Evolutionary conservation across 2,329 filamentous ascomycete species (phyloP).

Genomic region (Fusarium denticulatum): DNA sequence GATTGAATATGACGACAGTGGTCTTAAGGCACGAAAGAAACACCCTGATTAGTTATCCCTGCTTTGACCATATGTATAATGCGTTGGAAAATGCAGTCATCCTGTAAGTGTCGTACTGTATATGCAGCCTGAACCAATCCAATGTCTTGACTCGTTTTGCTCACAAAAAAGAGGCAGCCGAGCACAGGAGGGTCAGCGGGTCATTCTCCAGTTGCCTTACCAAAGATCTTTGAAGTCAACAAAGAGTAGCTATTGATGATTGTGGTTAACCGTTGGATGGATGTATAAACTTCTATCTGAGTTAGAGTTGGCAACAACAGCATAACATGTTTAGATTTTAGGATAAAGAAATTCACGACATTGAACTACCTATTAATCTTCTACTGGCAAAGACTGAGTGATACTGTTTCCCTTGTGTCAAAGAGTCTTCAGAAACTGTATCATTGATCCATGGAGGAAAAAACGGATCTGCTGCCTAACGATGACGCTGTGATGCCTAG

Average conservation of each 20-base stretch:
- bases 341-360: not conserved
- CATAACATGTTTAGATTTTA: not conserved
- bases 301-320: not conserved
- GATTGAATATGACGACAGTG: slow-evolving; percentile 13
- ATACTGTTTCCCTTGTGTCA: not conserved
- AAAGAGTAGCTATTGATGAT: not conserved
- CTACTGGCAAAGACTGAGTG: too few relatives aligned
- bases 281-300: not conserved
- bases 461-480: slow-evolving; percentile 23
- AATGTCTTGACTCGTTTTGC: not conserved
- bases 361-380: too few relatives aligned
- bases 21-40: not conserved
- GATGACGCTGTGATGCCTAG: slow-evolving; percentile 22
- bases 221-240: not conserved
- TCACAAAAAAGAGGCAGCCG: slow-evolving; percentile 15
- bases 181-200: not conserved
- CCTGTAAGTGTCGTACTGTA: slow-evolving; percentile 5
- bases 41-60: not conserved
- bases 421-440: not conserved
- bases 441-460: not conserved
- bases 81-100: slow-evolving; percentile 21
- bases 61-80: not conserved
- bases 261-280: not conserved
- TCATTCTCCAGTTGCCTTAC: not conserved
- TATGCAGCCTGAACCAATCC: slow-evolving; percentile 17